Conservation (phyloP, 352 stramenopile species). For the Globisporangium alternatum region DNA sequence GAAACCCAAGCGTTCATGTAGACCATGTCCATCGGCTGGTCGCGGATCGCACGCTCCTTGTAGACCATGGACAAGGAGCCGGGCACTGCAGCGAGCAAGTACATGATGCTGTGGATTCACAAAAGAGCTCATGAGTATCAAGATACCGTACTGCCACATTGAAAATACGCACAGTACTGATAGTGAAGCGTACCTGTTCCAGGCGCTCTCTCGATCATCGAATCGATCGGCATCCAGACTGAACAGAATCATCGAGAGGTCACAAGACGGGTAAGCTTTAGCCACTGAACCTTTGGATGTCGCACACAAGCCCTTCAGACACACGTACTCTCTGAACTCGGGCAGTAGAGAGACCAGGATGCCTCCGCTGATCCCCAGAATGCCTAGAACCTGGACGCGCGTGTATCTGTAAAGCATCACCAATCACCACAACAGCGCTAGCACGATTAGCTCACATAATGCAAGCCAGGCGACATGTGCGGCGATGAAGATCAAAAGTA, state of each 20-base stretch:
- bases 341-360: slow-evolving; percentile 77
- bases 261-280: neutral
- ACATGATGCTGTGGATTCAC: slow-evolving; percentile 43
- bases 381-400: slow-evolving; percentile 65
- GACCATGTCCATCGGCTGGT: slow-evolving; percentile 84
- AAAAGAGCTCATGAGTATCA: slow-evolving; percentile 4
- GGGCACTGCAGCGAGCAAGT: slow-evolving; percentile 71
- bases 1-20: slow-evolving; percentile 88
- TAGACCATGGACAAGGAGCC: slow-evolving; percentile 84
- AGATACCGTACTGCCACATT: slow-evolving; percentile 1
- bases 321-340: slow-evolving; percentile 68
- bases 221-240: slow-evolving; percentile 63
- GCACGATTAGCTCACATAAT: no score
- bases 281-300: neutral
- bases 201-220: slow-evolving; percentile 71
- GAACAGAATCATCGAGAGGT: slow-evolving; percentile 5
- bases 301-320: no score
- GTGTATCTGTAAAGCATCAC: slow-evolving; percentile 49
- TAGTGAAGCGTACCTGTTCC: slow-evolving; percentile 53
- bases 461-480: neutral
- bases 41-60: slow-evolving; percentile 77
- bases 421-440: neutral
- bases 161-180: neutral
- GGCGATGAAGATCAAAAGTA: neutral
- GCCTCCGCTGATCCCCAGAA: slow-evolving; percentile 58